Evolutionary conservation across 2,329 filamentous ascomycete species (phyloP).

Genomic region (Diplocarpon mali): DNA sequence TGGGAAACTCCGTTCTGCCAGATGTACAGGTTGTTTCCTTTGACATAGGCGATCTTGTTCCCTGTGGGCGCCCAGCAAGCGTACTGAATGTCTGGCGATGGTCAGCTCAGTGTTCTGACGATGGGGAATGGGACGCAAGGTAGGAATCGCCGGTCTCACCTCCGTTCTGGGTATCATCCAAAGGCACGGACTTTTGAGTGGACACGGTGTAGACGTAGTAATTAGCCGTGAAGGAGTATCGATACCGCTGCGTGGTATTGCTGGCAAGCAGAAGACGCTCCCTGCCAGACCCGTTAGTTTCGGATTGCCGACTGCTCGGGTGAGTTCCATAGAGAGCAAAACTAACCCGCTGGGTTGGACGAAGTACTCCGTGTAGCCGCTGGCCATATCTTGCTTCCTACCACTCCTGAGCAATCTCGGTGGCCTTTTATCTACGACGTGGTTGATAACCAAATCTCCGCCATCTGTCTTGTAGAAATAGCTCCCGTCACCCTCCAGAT

Average conservation of each 20-base stretch:
- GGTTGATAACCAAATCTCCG: constrained; percentile 47
- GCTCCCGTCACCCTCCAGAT: constrained; percentile 47
- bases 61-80: constrained; percentile 48
- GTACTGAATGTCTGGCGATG: constrained; percentile 42
- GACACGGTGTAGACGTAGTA: constrained; percentile 53
- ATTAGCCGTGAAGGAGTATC: constrained; percentile 56
- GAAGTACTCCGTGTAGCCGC: constrained; percentile 44
- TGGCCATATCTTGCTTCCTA: constrained; percentile 35
- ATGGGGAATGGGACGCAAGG: not conserved
- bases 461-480: constrained; percentile 42
- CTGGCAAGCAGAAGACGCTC: constrained; percentile 49
- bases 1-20: constrained; percentile 44
- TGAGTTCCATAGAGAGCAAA: no score
- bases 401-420: constrained; percentile 39
- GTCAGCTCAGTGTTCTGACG: not conserved
- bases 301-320: not conserved
- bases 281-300: not conserved
- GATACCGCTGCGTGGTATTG: constrained; percentile 59
- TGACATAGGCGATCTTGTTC: constrained; percentile 54
- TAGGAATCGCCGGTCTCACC: not conserved
- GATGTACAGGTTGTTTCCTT: constrained; percentile 53
- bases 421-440: constrained; percentile 46
- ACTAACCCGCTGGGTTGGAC: constrained; percentile 43
- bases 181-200: constrained; percentile 41
- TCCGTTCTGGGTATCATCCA: constrained; percentile 42